Percentiles rank a stretch among this genome's conserved stretches.
phyloP scores from a whole-genome alignment of 23 red algal species.

The Gracilaria gracilis region DNA sequence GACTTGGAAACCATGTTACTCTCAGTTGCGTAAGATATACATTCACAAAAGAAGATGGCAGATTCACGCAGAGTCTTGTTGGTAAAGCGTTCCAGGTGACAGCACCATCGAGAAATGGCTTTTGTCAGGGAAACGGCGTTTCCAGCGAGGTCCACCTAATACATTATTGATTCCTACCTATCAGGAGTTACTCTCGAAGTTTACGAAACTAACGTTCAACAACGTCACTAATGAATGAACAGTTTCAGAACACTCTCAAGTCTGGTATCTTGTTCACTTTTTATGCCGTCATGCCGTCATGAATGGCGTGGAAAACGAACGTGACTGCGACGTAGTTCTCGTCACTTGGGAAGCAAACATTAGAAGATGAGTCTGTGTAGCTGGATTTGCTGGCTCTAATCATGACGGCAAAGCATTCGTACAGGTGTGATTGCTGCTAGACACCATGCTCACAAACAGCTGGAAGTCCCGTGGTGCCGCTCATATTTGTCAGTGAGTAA shows the following conservation, averaged over 20 bases:
- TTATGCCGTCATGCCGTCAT: background rate
- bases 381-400: background rate
- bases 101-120: background rate
- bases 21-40: too few relatives aligned
- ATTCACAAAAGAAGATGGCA: background rate
- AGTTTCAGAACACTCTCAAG: too few relatives aligned
- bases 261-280: background rate
- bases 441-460: too few relatives aligned
- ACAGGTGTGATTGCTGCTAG: background rate
- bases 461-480: background rate
- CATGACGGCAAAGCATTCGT: background rate
- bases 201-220: background rate
- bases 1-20: too few relatives aligned
- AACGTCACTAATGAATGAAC: background rate
- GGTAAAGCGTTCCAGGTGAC: background rate
- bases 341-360: too few relatives aligned
- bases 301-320: background rate
- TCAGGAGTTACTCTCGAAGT: background rate
- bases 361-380: too few relatives aligned
- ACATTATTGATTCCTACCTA: background rate
- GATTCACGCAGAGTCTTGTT: background rate
- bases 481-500: background rate
- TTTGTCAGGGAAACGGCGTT: background rate
- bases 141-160: background rate
- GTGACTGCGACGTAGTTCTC: background rate